A percentile compares a stretch with the other conserved stretches of the same genome.
phyloP scores from a whole-genome alignment of 2,329 filamentous ascomycete genomes.

The Sporothrix globosa region DNA sequence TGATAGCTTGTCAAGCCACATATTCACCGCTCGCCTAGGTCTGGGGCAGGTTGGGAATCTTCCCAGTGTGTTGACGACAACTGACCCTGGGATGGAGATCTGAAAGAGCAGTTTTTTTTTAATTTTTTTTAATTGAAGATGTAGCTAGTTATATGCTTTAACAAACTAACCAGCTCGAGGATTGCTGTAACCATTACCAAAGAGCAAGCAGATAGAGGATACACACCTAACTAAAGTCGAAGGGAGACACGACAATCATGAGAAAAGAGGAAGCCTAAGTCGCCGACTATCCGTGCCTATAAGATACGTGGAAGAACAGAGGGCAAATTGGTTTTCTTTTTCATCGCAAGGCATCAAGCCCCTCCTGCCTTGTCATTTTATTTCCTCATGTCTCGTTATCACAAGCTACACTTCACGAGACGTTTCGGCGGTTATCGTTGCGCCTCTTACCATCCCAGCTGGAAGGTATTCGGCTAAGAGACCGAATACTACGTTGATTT shows the following conservation, averaged over 20 bases:
- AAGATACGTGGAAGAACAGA: not conserved
- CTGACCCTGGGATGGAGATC: too few species aligned
- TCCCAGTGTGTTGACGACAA: too few species aligned
- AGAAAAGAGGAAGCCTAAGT: too few species aligned
- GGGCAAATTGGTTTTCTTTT: not conserved
- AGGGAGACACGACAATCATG: too few species aligned
- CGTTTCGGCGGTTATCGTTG: not conserved
- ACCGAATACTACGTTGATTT: not conserved
- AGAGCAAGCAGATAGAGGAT: too few species aligned
- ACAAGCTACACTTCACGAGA: not conserved
- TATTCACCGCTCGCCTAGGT: too few species aligned
- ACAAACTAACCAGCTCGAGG: too few species aligned
- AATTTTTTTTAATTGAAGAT: not conserved
- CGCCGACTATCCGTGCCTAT: not conserved
- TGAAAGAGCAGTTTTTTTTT: not conserved
- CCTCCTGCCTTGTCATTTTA: not conserved
- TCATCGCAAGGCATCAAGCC: not conserved
- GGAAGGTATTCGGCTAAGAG: not conserved
- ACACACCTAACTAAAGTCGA: too few species aligned
- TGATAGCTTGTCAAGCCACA: too few species aligned
- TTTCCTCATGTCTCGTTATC: not conserved
- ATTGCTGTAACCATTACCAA: too few species aligned
- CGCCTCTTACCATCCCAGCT: not conserved
- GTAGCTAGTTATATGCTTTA: too few species aligned
- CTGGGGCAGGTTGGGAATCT: too few species aligned